Conservation (phyloP, 2,329 filamentous ascomycete species). For the Aspergillus clavatus region DNA sequence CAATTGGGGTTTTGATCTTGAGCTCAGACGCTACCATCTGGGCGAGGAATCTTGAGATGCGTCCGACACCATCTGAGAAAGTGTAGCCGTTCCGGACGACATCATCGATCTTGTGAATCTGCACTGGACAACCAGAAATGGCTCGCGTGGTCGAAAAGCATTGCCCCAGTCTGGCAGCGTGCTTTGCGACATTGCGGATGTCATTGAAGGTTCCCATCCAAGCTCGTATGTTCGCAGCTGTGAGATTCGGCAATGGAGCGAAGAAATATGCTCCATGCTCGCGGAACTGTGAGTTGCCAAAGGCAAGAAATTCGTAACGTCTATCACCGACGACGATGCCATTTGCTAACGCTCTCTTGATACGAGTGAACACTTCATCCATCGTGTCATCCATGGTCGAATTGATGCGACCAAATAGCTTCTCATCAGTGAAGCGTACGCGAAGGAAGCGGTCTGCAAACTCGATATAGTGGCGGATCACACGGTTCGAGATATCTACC, state of each 20-base stretch:
- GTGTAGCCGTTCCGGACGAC: constrained; percentile 63
- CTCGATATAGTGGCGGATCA: constrained; percentile 66
- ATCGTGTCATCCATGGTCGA: constrained; percentile 53
- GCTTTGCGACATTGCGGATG: constrained; percentile 81
- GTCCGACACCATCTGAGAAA: constrained; percentile 91
- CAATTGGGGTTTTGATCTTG: constrained; percentile 50
- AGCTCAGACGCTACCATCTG: constrained; percentile 69
- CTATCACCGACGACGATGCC: constrained; percentile 80
- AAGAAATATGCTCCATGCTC: constrained; percentile 95
- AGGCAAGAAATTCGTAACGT: constrained; percentile 84
- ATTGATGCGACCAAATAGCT: constrained; percentile 57
- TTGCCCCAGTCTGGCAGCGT: constrained; percentile 83
- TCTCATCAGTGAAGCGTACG: constrained; percentile 85
- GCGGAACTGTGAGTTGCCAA: constrained; percentile 90
- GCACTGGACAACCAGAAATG: constrained; percentile 59
- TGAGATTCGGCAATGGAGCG: constrained; percentile 61
- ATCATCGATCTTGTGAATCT: constrained; percentile 60
- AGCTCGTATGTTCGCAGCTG: constrained; percentile 69
- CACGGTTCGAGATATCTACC: constrained; percentile 81
- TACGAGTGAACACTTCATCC: constrained; percentile 67
- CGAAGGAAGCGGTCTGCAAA: constrained; percentile 77
- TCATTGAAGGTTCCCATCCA: constrained; percentile 85
- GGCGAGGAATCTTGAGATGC: constrained; percentile 76
- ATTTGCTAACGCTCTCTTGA: constrained; percentile 66
- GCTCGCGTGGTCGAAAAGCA: constrained; percentile 91